Evolutionary conservation across 2,329 filamentous ascomycete species (phyloP), one percentile per base, ranked within the genome.

Genomic region (Cercospora nicotianae): DNA sequence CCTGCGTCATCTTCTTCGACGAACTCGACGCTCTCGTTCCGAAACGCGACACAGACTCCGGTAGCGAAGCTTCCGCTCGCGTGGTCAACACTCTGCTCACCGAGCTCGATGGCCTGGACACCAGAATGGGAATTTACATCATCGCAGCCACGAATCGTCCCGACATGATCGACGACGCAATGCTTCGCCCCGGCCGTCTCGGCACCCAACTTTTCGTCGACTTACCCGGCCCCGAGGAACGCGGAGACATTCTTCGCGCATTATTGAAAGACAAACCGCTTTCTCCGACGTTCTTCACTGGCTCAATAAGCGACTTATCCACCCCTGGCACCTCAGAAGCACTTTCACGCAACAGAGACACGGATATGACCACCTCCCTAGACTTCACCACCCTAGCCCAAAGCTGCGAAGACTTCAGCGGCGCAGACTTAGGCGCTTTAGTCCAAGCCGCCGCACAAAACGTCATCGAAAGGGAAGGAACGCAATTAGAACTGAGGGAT

Each of bases 1-100:
- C 95, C 0, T 98, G 94, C 77, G 93, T 99, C 64, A 90, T 99
- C 67, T 98, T 99, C 86, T 98, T 99, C 77, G 95, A 99, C 78
- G 95, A 99, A 81, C 87, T 99, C 63, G 95, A 99, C 80, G 94
- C 95, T 0, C 84, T 99, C 2, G 94, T 95, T 0, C 94, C 94
- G 0, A 89, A 89, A 62, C 89, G 95, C 64, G 93, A 94, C 76
- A 59, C 55, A 6, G 91, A 91, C 65, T 78, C 81, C 16, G 87
- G 92, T 2, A 92, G 90, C 2, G 94, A 98, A 78, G 91, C 93
- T 5, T 92, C 91, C 58, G 89, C 92, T 1, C 89, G 95, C 36
- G 92, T 99, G 2, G 95, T 99, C 72, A 98, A 98, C 78, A 96
- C 94, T 0, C 86, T 99, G 0, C 89, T 99, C 33, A 96, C 95